Base-by-base conservation (phyloP, 225 moss, liverwort and hornwort genomes). In the Marchantia paleacea region DNA sequence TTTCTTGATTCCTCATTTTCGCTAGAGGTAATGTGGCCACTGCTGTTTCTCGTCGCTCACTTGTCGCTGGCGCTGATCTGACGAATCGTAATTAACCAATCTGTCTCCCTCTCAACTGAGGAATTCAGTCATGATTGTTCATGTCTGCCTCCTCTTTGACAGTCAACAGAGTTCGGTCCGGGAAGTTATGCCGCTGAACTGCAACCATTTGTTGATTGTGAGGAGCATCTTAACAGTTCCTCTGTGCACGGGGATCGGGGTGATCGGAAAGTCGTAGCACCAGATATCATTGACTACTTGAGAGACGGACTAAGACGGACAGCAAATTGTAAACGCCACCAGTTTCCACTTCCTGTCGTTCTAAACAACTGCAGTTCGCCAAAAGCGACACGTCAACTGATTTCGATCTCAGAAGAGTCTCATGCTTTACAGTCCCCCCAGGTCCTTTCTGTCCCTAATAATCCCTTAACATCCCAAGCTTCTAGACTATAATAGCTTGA, bases 371-470 rank as follows among this genome's bases (percentile, higher is more conserved):
- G 57, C 29, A 57, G 19, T 64, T 48, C 30, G 39, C 48, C 65
- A 53, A 28, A 70, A 82, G 12, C 52, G 52, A 80, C 51, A 61
- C 18, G 76, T 47, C 25, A 30, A 7, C 72, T 47, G 26, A 75
- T 72, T 65, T 48, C 55, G 22, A 20, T 49, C n/a, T 62, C 67
- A 31, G 82, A 39, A 20, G 54, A 76, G 80, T 72, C 80, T 10
- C 69, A 80, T 80, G 22, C 78, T 55, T 52, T 72, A 79, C 77
- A 83, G 15, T 54, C 70, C 25, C 81, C 83, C 58, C 86, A 86
- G 86, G 86, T 86, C 86, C 81, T 78, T 80, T 83, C 81, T 81
- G 30, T 75, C 71, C 65, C 78, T 55, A 80, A 72, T 63, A 20
- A 26, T 74, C 53, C 3, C 39, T 39, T 2, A 39, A 39, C 39